Conservation (phyloP, 176 grass and related monocot genomes). For the Chloris gayana region DNA sequence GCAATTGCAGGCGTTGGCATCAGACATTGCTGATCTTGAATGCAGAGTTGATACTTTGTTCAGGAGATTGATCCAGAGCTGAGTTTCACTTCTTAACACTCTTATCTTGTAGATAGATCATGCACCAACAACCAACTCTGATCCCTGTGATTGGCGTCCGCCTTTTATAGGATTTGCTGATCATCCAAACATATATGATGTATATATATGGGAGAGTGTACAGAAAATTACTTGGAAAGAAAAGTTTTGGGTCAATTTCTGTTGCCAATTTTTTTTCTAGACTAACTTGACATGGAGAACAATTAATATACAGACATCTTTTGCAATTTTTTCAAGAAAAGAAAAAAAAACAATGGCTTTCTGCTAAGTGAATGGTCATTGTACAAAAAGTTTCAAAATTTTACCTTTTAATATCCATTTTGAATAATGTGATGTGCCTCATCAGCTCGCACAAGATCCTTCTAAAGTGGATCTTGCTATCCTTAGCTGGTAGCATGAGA, state of each 20-base stretch:
- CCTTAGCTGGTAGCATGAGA: background rate
- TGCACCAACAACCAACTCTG: background rate
- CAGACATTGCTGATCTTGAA: background rate
- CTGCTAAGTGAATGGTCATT: background rate
- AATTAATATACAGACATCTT: background rate
- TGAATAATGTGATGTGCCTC: background rate
- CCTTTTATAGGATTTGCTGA: slow-evolving; percentile 25
- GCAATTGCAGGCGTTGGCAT: background rate
- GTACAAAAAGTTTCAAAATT: background rate
- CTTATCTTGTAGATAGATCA: slow-evolving; percentile 1
- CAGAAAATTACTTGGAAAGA: background rate
- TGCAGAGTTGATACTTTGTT: background rate
- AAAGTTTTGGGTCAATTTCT: background rate
- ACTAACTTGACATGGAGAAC: background rate
- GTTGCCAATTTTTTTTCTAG: background rate
- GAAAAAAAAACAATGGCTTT: background rate
- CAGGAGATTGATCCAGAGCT: slow-evolving; percentile 4
- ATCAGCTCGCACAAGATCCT: slow-evolving; percentile 7
- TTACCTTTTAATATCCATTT: background rate
- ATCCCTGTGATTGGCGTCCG: background rate
- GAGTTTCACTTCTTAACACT: slow-evolving; percentile 2
- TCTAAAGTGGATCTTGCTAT: slow-evolving; percentile 24
- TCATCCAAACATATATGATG: background rate
- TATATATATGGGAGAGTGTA: background rate
- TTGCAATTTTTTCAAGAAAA: slow-evolving; percentile 11